Percentiles rank a stretch among this genome's conserved stretches.
These are phyloP conservation scores for Boletus reticulatus DNA, from an alignment of 768 basidiomycete species.

Conservation along the genomic window DNA sequence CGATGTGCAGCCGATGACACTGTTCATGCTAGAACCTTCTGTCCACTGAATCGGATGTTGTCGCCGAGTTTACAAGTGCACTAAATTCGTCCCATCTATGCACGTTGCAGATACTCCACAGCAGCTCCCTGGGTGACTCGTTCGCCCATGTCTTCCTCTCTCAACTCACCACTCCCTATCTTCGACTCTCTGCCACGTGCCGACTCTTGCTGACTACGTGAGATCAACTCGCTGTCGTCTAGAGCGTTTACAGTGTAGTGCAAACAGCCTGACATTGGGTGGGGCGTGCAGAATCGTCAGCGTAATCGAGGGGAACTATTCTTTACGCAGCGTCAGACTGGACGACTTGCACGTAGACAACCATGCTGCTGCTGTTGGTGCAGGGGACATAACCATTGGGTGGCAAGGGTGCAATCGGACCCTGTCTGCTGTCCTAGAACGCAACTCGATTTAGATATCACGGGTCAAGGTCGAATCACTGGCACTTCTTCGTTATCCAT, in stretches of 20 bases:
- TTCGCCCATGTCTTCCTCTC: constrained; percentile 53
- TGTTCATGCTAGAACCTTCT: constrained; percentile 42
- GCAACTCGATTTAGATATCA: constrained; percentile 43
- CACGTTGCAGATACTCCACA: constrained; percentile 50
- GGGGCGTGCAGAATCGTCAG: constrained; percentile 45
- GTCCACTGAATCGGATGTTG: constrained; percentile 34
- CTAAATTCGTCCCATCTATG: constrained; percentile 55
- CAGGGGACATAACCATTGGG: constrained; percentile 22
- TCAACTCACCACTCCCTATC: constrained; percentile 42
- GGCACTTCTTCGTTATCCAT: constrained; percentile 46
- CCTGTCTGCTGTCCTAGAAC: constrained; percentile 35
- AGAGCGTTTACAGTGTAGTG: constrained; percentile 50
- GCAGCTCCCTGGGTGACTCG: constrained; percentile 46
- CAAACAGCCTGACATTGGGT: constrained; percentile 49
- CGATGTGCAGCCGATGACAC: too few species aligned
- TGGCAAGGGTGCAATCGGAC: constrained; percentile 33
- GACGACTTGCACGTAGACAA: constrained; percentile 41
- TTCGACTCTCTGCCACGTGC: constrained; percentile 50
- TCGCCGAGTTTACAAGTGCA: constrained; percentile 42
- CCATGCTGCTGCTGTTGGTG: constrained; percentile 24
- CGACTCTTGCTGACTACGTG: constrained; percentile 47
- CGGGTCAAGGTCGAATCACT: constrained; percentile 47
- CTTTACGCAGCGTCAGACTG: constrained; percentile 47
- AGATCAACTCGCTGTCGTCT: constrained; percentile 50
- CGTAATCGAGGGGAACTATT: constrained; percentile 48